Conservation (phyloP, 805 yeast genomes). For the Ogataea trehaloabstinens region DNA sequence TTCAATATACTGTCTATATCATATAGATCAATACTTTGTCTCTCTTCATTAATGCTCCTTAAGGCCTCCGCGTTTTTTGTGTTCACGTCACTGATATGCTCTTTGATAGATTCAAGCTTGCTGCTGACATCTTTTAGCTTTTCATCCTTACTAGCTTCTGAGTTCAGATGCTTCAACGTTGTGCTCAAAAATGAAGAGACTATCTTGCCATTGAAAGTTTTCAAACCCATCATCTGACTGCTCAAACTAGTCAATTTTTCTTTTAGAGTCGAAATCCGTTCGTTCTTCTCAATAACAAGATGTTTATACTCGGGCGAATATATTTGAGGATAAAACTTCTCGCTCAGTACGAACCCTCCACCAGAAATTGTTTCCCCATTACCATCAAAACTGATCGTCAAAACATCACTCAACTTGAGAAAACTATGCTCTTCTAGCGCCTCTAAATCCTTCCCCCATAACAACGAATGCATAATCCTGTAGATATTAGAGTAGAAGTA, state of each 20-base stretch:
- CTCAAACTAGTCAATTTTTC: slow-evolving; percentile 13
- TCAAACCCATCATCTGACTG: slow-evolving; percentile 21
- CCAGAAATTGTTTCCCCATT: slow-evolving; percentile 28
- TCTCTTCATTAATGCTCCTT: slow-evolving; percentile 14
- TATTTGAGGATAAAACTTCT: slow-evolving; percentile 39
- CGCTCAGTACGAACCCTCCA: slow-evolving; percentile 29
- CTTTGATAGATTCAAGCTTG: slow-evolving; percentile 20
- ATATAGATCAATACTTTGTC: slow-evolving; percentile 19
- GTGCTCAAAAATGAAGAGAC: slow-evolving; percentile 25
- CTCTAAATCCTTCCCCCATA: slow-evolving; percentile 32
- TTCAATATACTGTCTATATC: slow-evolving; percentile 29
- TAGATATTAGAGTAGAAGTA: slow-evolving; percentile 30
- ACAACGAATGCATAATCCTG: slow-evolving; percentile 30
- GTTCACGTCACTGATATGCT: slow-evolving; percentile 8
- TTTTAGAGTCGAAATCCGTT: slow-evolving; percentile 14
- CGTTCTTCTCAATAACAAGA: slow-evolving; percentile 19
- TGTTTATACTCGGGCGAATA: slow-evolving; percentile 31
- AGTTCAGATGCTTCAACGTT: slow-evolving; percentile 26
- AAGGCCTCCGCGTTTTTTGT: slow-evolving; percentile 15
- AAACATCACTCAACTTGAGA: slow-evolving; percentile 30
- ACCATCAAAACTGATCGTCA: slow-evolving; percentile 33
- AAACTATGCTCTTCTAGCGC: slow-evolving; percentile 22
- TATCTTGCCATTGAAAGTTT: slow-evolving; percentile 33
- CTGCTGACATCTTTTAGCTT: slow-evolving; percentile 17
- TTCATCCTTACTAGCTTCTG: slow-evolving; percentile 6